Evolutionary conservation across 1,284 basidiomycete genomes (phyloP).

Genomic region (Trichosporon asahii): DNA sequence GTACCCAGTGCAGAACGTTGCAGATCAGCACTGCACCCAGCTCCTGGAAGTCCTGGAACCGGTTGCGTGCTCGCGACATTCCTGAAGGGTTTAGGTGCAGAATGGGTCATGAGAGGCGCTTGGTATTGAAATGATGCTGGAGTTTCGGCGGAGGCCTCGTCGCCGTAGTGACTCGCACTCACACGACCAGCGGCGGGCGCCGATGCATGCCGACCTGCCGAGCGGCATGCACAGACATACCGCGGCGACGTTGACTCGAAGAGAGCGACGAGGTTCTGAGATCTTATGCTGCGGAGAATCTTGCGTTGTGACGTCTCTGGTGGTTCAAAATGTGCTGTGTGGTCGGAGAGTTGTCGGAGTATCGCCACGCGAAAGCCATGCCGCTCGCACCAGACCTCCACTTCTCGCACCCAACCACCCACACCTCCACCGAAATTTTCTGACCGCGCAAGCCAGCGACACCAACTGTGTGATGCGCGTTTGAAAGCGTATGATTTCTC

Average conservation of each 20-base stretch:
- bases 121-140: not conserved
- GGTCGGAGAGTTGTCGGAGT: not conserved
- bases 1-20: not conserved
- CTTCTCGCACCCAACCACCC: not conserved
- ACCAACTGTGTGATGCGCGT: not conserved
- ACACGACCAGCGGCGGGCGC: not conserved
- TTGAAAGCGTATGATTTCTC: not conserved
- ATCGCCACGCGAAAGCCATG: not conserved
- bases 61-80: not conserved
- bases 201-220: not conserved
- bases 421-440: conserved; percentile 2
- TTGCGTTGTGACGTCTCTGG: too few species aligned
- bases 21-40: not conserved
- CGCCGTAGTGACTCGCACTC: not conserved
- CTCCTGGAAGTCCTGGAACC: not conserved
- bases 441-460: not conserved
- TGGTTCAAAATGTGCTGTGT: not conserved
- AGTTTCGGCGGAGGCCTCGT: not conserved
- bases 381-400: not conserved
- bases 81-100: not conserved
- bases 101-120: not conserved
- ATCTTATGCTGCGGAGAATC: too few species aligned
- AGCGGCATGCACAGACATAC: not conserved
- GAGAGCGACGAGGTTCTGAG: not conserved
- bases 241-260: not conserved